phyloP scores from a whole-genome alignment of 1,139 yeast genomes.

The Pichia sp. region DNA sequence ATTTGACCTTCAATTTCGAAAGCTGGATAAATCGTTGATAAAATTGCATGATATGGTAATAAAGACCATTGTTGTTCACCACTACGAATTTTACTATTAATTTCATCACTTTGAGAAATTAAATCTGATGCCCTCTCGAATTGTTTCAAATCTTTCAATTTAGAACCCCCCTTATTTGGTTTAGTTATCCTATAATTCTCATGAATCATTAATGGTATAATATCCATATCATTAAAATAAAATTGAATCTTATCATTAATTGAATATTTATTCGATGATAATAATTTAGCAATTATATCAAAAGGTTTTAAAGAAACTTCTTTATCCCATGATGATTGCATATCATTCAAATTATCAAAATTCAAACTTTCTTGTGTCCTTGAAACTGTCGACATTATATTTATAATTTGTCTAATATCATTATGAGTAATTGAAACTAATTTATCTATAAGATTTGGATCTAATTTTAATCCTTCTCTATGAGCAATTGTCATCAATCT shows the following conservation, averaged over 20 bases:
- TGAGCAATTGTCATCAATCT: constrained; percentile 87
- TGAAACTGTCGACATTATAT: constrained; percentile 76
- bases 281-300: constrained; percentile 71
- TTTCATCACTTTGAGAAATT: constrained; percentile 65
- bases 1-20: constrained; percentile 68
- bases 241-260: constrained; percentile 80
- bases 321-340: constrained; percentile 75
- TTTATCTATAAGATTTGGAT: constrained; percentile 75
- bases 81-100: constrained; percentile 76
- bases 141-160: constrained; percentile 47
- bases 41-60: constrained; percentile 84
- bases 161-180: constrained; percentile 36
- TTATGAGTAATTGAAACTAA: constrained; percentile 79
- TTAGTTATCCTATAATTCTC: constrained; percentile 75
- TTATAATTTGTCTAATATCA: constrained; percentile 92
- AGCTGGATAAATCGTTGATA: constrained; percentile 81
- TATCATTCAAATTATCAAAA: constrained; percentile 42
- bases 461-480: constrained; percentile 73
- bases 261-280: constrained; percentile 52
- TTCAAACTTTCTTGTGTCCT: constrained; percentile 60
- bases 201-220: constrained; percentile 92
- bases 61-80: constrained; percentile 95
- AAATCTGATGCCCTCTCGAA: constrained; percentile 80
- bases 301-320: constrained; percentile 88
- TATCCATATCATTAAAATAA: constrained; percentile 91